Evolutionary conservation across 1,139 yeast genomes (phyloP).

Genomic region (Kluyveromyces sp.): DNA sequence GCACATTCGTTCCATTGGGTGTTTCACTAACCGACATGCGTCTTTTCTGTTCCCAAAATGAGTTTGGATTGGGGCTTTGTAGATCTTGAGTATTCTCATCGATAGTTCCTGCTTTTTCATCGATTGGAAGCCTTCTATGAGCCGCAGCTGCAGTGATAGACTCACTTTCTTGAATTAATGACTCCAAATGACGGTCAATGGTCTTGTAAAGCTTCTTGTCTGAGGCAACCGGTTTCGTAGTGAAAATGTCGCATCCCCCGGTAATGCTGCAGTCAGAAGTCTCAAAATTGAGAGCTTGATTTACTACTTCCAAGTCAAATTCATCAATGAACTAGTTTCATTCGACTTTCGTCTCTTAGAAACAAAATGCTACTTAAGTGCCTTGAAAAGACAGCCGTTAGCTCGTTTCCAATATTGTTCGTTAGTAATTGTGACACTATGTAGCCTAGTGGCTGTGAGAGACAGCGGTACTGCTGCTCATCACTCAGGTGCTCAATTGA

Average conservation of each 20-base stretch:
- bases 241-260: conserved; percentile 92
- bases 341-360: not conserved
- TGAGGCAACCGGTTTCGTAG: conserved; percentile 87
- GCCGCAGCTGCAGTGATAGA: conserved; percentile 24
- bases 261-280: conserved; percentile 79
- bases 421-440: not conserved
- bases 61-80: conserved; percentile 12
- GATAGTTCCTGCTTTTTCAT: not conserved
- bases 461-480: not conserved
- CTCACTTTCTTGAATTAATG: conserved; percentile 48
- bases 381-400: not conserved
- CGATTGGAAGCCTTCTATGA: conserved; percentile 8
- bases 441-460: not conserved
- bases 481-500: not conserved
- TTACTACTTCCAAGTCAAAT: conserved; percentile 80
- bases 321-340: conserved; percentile 71
- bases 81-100: not conserved
- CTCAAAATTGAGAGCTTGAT: conserved; percentile 80
- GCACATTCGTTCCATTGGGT: conserved; percentile 11
- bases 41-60: conserved; percentile 35
- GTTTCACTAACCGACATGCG: conserved; percentile 30
- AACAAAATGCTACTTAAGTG: not conserved
- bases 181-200: conserved; percentile 73
- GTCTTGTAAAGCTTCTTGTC: conserved; percentile 85
- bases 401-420: not conserved